A percentile compares a stretch with the other conserved stretches of the same genome.
phyloP scores from a whole-genome alignment of 2,329 filamentous ascomycete species.

The Xylariales sp. region DNA sequence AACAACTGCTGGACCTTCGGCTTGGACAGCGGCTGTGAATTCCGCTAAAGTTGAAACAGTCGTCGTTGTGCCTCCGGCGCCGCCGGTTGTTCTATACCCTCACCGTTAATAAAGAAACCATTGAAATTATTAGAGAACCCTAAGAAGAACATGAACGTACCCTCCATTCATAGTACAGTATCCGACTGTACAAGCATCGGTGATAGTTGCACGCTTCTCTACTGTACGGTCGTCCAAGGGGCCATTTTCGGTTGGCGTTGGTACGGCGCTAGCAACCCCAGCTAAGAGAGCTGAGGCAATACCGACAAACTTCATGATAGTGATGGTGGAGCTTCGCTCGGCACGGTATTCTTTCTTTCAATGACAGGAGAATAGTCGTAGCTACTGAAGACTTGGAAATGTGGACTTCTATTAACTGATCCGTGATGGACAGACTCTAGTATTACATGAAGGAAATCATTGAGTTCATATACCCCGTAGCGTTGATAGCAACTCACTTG shows the following conservation, averaged over 20 bases:
- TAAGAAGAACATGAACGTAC: slow-evolving; percentile 9
- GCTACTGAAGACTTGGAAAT: neutral
- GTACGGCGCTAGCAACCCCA: slow-evolving; percentile 48
- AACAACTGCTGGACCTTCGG: slow-evolving; percentile 56
- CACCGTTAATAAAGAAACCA: slow-evolving; percentile 4
- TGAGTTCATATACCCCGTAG: slow-evolving; percentile 8
- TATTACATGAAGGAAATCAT: slow-evolving; percentile 24
- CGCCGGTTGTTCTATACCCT: slow-evolving; percentile 59
- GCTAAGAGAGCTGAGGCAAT: slow-evolving; percentile 40
- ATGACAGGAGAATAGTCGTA: neutral
- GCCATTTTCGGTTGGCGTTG: slow-evolving; percentile 48
- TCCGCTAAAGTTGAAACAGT: slow-evolving; percentile 61
- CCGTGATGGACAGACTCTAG: neutral
- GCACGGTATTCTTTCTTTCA: neutral
- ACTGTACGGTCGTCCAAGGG: slow-evolving; percentile 45
- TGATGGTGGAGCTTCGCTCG: neutral
- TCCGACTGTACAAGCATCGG: slow-evolving; percentile 52
- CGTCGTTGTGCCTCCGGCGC: slow-evolving; percentile 61
- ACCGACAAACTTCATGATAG: slow-evolving; percentile 33
- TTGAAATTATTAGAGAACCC: neutral
- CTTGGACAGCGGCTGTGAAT: slow-evolving; percentile 60
- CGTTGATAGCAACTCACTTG: neutral
- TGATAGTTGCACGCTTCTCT: slow-evolving; percentile 52
- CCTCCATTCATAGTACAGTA: slow-evolving; percentile 51
- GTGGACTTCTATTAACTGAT: neutral